These are phyloP conservation scores for Elsinoe australis DNA, from an alignment of 2,329 filamentous ascomycete genomes.

Conservation along the genomic window DNA sequence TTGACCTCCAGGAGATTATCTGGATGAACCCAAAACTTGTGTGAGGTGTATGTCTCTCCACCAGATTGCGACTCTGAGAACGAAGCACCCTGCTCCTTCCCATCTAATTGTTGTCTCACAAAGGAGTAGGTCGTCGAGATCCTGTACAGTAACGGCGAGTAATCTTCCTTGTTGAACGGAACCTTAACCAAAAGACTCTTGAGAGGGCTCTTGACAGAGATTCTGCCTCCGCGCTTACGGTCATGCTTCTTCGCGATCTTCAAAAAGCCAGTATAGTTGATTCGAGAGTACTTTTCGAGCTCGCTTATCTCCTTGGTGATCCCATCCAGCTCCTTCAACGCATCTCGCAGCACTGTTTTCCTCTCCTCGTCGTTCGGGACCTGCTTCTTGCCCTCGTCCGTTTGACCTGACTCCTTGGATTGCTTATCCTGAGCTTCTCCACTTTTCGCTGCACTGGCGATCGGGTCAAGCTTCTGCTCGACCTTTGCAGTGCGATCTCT, in stretches of 20 bases:
- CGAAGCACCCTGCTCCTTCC: slow-evolving; percentile 32
- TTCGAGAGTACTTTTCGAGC: slow-evolving; percentile 86
- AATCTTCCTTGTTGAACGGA: slow-evolving; percentile 92
- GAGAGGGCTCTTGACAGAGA: slow-evolving; percentile 75
- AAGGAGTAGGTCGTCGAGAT: slow-evolving; percentile 95
- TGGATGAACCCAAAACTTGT: slow-evolving; percentile 95
- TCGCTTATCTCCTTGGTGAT: slow-evolving; percentile 89
- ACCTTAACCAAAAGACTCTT: slow-evolving; percentile 80
- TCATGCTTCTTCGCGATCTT: slow-evolving; percentile 99
- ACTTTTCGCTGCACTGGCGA: slow-evolving; percentile 35
- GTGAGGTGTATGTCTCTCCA: slow-evolving; percentile 67
- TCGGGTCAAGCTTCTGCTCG: slow-evolving; percentile 55
- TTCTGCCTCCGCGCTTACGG: slow-evolving; percentile 76
- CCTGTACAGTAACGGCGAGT: slow-evolving; percentile 77
- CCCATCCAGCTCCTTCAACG: slow-evolving; percentile 70
- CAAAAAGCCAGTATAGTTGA: slow-evolving; percentile 96
- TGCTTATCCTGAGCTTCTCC: slow-evolving; percentile 22
- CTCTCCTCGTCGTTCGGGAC: slow-evolving; percentile 36
- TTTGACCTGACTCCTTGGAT: slow-evolving; percentile 27
- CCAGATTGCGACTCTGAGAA: slow-evolving; percentile 36
- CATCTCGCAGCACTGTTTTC: slow-evolving; percentile 55
- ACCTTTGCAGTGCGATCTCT: slow-evolving; percentile 69
- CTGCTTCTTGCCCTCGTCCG: slow-evolving; percentile 31
- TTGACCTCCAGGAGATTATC: slow-evolving; percentile 97
- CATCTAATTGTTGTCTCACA: slow-evolving; percentile 74